Evolutionary conservation across 371 early-diverging fungal species (phyloP).

Genomic region (Mortierella sp.): DNA sequence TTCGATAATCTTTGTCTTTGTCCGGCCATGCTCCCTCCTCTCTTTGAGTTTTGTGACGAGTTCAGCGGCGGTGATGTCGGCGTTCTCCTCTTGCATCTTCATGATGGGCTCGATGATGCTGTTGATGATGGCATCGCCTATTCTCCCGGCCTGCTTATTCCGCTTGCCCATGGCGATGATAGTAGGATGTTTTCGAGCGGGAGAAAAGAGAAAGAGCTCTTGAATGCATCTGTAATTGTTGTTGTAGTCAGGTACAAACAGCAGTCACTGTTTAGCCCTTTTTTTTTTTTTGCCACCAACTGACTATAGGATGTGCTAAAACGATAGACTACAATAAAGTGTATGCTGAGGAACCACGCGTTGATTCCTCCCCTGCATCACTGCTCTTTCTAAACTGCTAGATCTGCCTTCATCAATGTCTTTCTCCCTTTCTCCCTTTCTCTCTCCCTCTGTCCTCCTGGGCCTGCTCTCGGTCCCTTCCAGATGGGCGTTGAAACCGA

Average conservation of each 20-base stretch:
- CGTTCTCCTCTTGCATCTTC: slow-evolving; percentile 52
- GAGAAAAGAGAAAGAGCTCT: background rate
- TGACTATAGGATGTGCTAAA: too few species aligned
- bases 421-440: too few species aligned
- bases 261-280: background rate
- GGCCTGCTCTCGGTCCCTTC: too few species aligned
- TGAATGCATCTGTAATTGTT: background rate
- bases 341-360: too few species aligned
- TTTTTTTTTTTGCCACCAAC: slow-evolving; percentile 1
- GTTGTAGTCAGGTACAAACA: background rate
- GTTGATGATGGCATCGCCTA: slow-evolving; percentile 50
- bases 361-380: too few species aligned
- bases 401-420: too few species aligned
- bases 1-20: slow-evolving; percentile 36
- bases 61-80: slow-evolving; percentile 44
- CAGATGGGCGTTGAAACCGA: too few species aligned
- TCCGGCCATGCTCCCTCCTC: slow-evolving; percentile 32
- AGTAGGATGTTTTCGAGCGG: background rate
- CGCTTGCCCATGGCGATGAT: slow-evolving; percentile 38
- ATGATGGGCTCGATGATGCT: slow-evolving; percentile 54
- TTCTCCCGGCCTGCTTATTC: slow-evolving; percentile 45
- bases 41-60: slow-evolving; percentile 43
- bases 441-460: too few species aligned
- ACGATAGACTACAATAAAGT: too few species aligned
- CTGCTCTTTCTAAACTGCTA: too few species aligned